These are phyloP conservation scores for Tubosaeta brunneosetosa DNA, from an alignment of 768 basidiomycete genomes.

Conservation along the genomic window DNA sequence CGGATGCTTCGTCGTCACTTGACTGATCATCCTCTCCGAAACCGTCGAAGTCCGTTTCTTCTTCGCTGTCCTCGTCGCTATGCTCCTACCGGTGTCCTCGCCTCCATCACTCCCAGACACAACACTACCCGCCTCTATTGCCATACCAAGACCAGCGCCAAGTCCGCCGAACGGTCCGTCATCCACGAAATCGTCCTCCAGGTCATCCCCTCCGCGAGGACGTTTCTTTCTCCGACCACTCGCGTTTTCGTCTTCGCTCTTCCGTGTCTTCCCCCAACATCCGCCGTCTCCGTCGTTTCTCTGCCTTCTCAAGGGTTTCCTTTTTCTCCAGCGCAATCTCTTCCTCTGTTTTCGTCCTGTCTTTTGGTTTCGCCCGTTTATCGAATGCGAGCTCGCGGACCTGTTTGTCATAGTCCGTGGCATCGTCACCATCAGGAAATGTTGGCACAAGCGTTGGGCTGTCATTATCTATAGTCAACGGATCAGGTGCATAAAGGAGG, in stretches of 20 bases:
- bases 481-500: slow-evolving; percentile 59
- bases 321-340: slow-evolving; percentile 88
- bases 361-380: slow-evolving; percentile 87
- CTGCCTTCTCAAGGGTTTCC: slow-evolving; percentile 80
- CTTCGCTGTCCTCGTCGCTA: slow-evolving; percentile 28
- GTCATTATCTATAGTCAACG: slow-evolving; percentile 40
- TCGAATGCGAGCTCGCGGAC: slow-evolving; percentile 94
- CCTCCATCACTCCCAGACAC: slow-evolving; percentile 32
- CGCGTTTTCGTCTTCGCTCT: slow-evolving; percentile 51
- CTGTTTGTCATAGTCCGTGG: slow-evolving; percentile 82
- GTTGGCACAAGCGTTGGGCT: not conserved
- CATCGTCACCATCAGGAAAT: slow-evolving; percentile 17
- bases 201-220: slow-evolving; percentile 72
- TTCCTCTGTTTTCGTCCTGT: slow-evolving; percentile 94
- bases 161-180: slow-evolving; percentile 35
- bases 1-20: slow-evolving; percentile 36
- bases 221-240: slow-evolving; percentile 45
- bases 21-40: slow-evolving; percentile 34
- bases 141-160: slow-evolving; percentile 34
- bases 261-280: slow-evolving; percentile 81
- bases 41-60: slow-evolving; percentile 30
- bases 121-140: slow-evolving; percentile 42
- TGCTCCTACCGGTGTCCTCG: slow-evolving; percentile 26
- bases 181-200: slow-evolving; percentile 78
- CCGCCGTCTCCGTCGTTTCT: slow-evolving; percentile 67